Evolutionary conservation across 2,329 filamentous ascomycete species (phyloP).

Genomic region (Aspergillus fijiensis): DNA sequence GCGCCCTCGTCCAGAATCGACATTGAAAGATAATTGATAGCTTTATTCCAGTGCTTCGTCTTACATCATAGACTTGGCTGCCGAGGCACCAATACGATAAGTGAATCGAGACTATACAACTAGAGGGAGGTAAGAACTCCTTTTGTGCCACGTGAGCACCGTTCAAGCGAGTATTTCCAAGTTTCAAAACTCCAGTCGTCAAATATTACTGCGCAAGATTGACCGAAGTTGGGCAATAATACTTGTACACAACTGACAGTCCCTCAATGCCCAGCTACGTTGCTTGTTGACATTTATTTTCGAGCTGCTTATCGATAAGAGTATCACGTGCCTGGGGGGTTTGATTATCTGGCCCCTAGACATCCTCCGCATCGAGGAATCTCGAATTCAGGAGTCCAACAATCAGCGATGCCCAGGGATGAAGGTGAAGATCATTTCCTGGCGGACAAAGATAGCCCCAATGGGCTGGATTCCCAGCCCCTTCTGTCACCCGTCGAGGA

Average conservation of each 20-base stretch:
- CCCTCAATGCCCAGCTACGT: no score
- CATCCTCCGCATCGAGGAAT: constrained; percentile 14
- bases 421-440: constrained; percentile 36
- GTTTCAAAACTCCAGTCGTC: no score
- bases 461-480: constrained; percentile 33
- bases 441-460: constrained; percentile 31
- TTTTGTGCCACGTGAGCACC: not conserved
- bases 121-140: not conserved
- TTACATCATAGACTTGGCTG: not conserved
- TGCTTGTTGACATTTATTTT: constrained; percentile 9
- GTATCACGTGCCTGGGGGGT: constrained; percentile 17
- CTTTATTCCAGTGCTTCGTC: not conserved
- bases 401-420: constrained; percentile 44
- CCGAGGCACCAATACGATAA: not conserved
- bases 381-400: constrained; percentile 22
- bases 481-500: constrained; percentile 35
- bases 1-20: no score
- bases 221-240: no score
- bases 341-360: constrained; percentile 27
- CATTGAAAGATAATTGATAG: not conserved
- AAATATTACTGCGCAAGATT: no score
- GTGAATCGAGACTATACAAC: not conserved
- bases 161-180: not conserved
- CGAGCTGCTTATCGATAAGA: constrained; percentile 25
- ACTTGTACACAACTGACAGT: no score